Conservation (phyloP, 768 basidiomycete genomes). For the Gloeophyllum trabeum region DNA sequence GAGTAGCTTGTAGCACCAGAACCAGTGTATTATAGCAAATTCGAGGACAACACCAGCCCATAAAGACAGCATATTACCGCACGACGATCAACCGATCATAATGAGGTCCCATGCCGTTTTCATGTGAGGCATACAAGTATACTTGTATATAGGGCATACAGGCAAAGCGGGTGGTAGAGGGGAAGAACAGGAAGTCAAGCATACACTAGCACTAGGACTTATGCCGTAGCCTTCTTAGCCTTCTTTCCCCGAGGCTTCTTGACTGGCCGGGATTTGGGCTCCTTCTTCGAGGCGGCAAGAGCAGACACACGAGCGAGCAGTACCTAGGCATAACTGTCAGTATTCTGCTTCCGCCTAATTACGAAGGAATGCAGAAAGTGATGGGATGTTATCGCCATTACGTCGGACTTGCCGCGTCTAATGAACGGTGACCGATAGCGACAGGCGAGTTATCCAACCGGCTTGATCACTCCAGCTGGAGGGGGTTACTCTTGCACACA, state of each 20-base stretch:
- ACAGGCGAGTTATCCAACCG: constrained; percentile 45
- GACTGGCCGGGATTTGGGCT: constrained; percentile 52
- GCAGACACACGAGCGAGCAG: constrained; percentile 70
- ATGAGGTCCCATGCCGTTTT: too few species aligned
- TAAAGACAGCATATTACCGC: too few species aligned
- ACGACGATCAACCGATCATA: too few species aligned
- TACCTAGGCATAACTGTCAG: constrained; percentile 31
- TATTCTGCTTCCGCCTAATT: constrained; percentile 1
- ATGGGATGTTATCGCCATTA: constrained; percentile 53
- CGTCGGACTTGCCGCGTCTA: constrained; percentile 53
- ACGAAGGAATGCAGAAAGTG: constrained; percentile 8
- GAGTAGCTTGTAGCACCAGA: too few species aligned
- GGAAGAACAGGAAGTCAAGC: too few species aligned
- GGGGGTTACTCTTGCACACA: constrained; percentile 68
- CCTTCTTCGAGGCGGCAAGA: constrained; percentile 55
- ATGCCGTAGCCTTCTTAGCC: constrained; percentile 13
- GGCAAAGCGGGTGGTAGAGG: too few species aligned
- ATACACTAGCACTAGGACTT: too few species aligned
- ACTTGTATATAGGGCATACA: too few species aligned
- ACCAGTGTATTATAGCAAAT: too few species aligned
- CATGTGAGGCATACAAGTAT: too few species aligned
- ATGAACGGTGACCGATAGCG: constrained; percentile 61
- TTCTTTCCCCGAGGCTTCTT: constrained; percentile 74
- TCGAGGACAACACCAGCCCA: too few species aligned
- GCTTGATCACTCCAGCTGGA: constrained; percentile 50